A percentile compares a stretch with the other conserved stretches of the same genome.
These are phyloP conservation scores for Asclepias syriaca DNA, from an alignment of 257 asterid species.

Conservation along the genomic window DNA sequence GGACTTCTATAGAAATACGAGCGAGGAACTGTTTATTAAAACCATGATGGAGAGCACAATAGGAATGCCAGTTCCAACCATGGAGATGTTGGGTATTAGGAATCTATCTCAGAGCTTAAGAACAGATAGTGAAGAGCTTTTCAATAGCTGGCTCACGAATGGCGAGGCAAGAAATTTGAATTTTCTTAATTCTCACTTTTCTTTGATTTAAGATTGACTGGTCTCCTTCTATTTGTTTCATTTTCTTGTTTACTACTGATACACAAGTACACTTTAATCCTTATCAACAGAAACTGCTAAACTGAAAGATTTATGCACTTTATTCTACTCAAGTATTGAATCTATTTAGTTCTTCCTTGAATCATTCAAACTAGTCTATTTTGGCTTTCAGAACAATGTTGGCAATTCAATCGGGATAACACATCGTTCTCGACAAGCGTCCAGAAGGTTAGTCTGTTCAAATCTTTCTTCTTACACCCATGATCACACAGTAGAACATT, in stretches of 20 bases:
- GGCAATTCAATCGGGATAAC: conserved; percentile 33
- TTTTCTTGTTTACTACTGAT: neutral
- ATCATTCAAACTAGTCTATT: neutral
- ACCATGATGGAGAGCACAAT: conserved; percentile 72
- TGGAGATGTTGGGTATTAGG: conserved; percentile 88
- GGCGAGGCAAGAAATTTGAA: conserved; percentile 62
- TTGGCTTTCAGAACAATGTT: conserved; percentile 41
- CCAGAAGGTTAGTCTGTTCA: conserved; percentile 52
- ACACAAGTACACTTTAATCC: neutral
- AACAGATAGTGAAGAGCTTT: conserved; percentile 75
- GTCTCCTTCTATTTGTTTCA: neutral
- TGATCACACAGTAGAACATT: neutral
- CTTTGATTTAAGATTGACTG: neutral
- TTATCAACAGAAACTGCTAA: neutral
- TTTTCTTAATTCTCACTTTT: neutral
- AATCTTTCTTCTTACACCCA: neutral
- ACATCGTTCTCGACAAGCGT: conserved; percentile 57
- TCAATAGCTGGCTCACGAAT: conserved; percentile 74
- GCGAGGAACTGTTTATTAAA: conserved; percentile 73
- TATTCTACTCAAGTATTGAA: neutral
- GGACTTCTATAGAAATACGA: conserved; percentile 61
- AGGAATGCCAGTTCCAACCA: conserved; percentile 71
- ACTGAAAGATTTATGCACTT: neutral
- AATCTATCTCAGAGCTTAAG: conserved; percentile 52
- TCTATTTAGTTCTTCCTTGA: neutral